Percentiles rank a stretch among this genome's conserved stretches.
Evolutionary conservation across 2,329 filamentous ascomycete genomes (phyloP).

Genomic region (Neofusicoccum sp.): DNA sequence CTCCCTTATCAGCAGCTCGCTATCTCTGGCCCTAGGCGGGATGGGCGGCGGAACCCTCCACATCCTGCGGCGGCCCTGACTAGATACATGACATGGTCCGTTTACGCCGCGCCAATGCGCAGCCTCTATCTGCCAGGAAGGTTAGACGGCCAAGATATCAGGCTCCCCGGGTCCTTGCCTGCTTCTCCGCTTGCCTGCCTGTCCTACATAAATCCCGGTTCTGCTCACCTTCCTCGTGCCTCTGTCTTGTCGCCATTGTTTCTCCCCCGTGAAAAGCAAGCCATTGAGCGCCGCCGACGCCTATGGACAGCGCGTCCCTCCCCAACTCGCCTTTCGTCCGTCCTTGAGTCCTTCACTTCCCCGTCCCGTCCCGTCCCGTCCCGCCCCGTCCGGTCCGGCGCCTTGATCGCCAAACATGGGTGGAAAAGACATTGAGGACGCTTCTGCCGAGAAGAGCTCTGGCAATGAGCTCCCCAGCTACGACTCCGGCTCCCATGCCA

Average conservation of each 20-base stretch:
- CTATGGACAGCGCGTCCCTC: background rate
- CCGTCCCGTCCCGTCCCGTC: background rate
- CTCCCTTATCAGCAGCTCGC: conserved; percentile 8
- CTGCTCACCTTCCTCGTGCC: background rate
- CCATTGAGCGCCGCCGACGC: background rate
- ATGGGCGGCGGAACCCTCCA: background rate
- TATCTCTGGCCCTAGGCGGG: background rate
- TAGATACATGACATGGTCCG: background rate
- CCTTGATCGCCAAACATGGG: background rate
- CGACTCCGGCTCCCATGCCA: background rate
- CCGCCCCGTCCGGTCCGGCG: background rate
- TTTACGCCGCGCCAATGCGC: background rate
- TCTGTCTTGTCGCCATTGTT: background rate
- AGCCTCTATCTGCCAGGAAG: background rate
- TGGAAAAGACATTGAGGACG: background rate
- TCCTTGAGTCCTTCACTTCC: background rate
- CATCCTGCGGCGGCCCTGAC: background rate
- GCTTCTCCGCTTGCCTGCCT: background rate
- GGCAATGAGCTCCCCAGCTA: conserved; percentile 6
- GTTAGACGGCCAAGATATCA: conserved; percentile 3
- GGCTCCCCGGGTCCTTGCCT: background rate
- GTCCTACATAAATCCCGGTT: background rate
- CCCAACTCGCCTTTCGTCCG: background rate
- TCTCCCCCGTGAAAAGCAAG: background rate
- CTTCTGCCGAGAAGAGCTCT: background rate